Conservation (phyloP, 192 early-diverging fungal species). For the Umbelopsis vinacea region DNA sequence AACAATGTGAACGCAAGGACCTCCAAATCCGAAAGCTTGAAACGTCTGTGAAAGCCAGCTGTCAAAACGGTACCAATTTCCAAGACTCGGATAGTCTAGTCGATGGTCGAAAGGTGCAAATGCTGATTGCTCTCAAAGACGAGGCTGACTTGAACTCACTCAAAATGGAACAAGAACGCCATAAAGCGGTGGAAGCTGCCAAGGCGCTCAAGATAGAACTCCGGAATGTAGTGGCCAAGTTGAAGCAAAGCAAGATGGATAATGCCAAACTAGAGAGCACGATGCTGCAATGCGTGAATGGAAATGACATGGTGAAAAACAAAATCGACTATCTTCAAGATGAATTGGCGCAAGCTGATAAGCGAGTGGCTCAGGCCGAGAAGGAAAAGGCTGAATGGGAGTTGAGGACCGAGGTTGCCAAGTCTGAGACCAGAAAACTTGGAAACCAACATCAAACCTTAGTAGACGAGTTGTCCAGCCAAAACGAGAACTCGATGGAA, state of each 20-base stretch:
- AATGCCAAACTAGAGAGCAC: constrained; percentile 15
- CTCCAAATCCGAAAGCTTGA: constrained; percentile 6
- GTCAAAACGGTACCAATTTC: background rate
- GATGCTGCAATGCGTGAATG: constrained; percentile 15
- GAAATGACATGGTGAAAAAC: background rate
- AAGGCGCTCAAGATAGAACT: constrained; percentile 11
- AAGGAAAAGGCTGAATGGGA: constrained; percentile 27
- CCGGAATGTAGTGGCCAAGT: background rate
- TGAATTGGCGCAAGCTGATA: constrained; percentile 1
- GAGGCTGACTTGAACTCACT: constrained; percentile 11
- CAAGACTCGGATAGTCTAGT: background rate
- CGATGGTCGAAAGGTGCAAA: background rate
- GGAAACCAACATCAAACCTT: background rate
- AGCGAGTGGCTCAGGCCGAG: constrained; percentile 20
- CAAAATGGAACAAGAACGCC: constrained; percentile 17
- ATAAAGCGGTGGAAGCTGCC: constrained; percentile 2
- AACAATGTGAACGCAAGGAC: constrained; percentile 2
- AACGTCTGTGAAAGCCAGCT: background rate
- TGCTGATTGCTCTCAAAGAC: constrained; percentile 1
- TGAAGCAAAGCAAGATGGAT: constrained; percentile 2
- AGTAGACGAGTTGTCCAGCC: background rate
- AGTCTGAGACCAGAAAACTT: constrained; percentile 16
- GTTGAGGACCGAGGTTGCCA: constrained; percentile 20
- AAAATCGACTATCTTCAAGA: constrained; percentile 16
- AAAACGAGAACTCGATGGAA: constrained; percentile 4